Base-by-base conservation (phyloP, 768 basidiomycete genomes). In the Rhizopogon vesiculosus region DNA sequence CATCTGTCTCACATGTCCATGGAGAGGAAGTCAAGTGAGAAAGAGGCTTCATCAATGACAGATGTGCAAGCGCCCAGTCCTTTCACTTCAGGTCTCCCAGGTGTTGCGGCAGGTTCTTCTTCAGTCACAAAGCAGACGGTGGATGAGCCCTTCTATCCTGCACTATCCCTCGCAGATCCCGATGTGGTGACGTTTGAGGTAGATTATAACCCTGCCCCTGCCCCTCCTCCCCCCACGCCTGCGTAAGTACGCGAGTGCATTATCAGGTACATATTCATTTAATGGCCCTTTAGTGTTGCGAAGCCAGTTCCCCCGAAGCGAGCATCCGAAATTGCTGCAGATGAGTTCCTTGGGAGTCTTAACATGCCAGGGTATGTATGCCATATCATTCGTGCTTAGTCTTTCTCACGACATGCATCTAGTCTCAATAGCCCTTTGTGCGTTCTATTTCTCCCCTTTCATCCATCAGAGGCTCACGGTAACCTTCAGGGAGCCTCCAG, bases 361-460 rank as follows among this genome's bases (percentile, higher is more conserved):
- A 10, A 59, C 19, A 54, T 70, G 38, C 66, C 70, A 43, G 51
- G 2, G 70, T 72, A 53, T 42, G 69, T 55, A 44, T 40, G 35
- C 16, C 25, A 19, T 16, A 5, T 43, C 16, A n/a, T 22, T 39
- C 40, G 12, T 29, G 18, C 39, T 39, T 42, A 28, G 2, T n/a
- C 3, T 18, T 13, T 51, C 15, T 49, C 12, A 60, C 7, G 45
- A 3, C 52, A 29, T 44, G 43, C 1, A 9, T 44, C 9, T 29
- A 69, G 69, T 28, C 70, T 71, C 2, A 55, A 35, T 50, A 44
- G 19, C 2, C 66, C 68, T 25, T 45, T 70, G 69, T 69, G 42
- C 58, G 69, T 60, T 10, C 8, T 48, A 13, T n/a, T 1, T 15
- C 29, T 1, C 51, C 7, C 10, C 12, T 45, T 29, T 28, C 3